A percentile compares a stretch with the other conserved stretches of the same genome.
Evolutionary conservation across 1,139 yeast species (phyloP).

Genomic region (Taiozyma sp.): DNA sequence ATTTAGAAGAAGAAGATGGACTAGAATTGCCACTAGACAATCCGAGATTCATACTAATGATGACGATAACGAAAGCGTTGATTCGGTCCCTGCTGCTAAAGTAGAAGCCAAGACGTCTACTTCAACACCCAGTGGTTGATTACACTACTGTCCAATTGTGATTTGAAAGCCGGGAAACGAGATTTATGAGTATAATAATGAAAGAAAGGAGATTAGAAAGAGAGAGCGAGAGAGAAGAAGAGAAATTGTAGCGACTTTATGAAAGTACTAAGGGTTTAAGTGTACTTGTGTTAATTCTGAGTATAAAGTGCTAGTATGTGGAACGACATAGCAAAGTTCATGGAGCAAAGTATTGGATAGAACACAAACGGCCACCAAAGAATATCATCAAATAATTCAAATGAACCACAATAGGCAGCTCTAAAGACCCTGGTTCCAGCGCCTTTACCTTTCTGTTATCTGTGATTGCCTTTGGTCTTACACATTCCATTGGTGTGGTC

Average conservation of each 20-base stretch:
- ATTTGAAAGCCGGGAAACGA: neutral
- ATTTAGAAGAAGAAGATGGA: slow-evolving; percentile 53
- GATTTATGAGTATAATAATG: neutral
- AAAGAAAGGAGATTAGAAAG: neutral
- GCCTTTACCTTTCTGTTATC: too few relatives aligned
- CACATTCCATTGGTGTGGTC: too few relatives aligned
- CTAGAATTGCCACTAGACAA: slow-evolving; percentile 31
- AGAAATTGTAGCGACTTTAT: neutral
- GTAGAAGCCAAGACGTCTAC: neutral
- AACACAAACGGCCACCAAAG: too few relatives aligned
- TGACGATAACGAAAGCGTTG: neutral
- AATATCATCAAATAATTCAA: too few relatives aligned
- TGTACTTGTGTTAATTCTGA: too few relatives aligned
- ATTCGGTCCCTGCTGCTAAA: neutral
- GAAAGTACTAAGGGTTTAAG: neutral
- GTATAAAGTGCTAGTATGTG: too few relatives aligned
- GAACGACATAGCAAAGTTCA: too few relatives aligned
- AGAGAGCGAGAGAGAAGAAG: neutral
- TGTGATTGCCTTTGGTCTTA: too few relatives aligned
- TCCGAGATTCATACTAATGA: neutral
- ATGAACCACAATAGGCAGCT: too few relatives aligned
- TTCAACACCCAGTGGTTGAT: neutral
- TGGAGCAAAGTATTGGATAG: too few relatives aligned
- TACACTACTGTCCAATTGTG: neutral
- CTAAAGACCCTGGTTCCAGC: too few relatives aligned